A percentile compares a stretch with the other conserved stretches of the same genome.
phyloP scores from a whole-genome alignment of 2,329 filamentous ascomycete species.

The Phaeosphaeria sp. region DNA sequence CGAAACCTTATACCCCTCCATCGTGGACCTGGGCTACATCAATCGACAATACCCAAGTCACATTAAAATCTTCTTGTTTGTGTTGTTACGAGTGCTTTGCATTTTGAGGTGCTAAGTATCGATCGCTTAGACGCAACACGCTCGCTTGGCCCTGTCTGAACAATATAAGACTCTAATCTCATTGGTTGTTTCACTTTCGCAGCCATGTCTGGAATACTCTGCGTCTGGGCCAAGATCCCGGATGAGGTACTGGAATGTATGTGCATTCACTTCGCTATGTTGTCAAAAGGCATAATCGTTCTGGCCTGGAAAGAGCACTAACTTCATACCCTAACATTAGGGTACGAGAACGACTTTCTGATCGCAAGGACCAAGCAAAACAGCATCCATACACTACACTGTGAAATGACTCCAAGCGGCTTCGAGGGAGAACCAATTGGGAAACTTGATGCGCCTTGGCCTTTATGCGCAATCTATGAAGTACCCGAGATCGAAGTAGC shows the following conservation, averaged over 20 bases:
- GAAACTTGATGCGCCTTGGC: slow-evolving; percentile 23
- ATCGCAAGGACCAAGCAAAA: slow-evolving; percentile 7
- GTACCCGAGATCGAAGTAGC: slow-evolving; percentile 3
- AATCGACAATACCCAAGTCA: neutral
- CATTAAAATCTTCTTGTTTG: neutral
- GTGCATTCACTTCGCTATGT: no score
- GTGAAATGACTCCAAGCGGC: slow-evolving; percentile 18
- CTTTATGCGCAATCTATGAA: slow-evolving; percentile 17
- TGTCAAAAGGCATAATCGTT: no score
- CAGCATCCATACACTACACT: slow-evolving; percentile 16
- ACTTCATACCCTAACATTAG: no score
- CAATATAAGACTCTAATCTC: neutral
- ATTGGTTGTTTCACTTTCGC: neutral
- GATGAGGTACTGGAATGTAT: neutral
- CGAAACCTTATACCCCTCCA: neutral
- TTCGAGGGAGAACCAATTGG: slow-evolving; percentile 23
- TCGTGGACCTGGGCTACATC: neutral
- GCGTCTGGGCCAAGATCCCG: neutral
- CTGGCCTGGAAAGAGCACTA: no score
- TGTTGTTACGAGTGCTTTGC: neutral
- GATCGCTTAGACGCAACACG: neutral
- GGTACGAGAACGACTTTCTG: slow-evolving; percentile 25
- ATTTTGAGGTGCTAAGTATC: neutral
- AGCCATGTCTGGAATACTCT: neutral
- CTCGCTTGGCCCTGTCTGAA: neutral